Base-by-base conservation (phyloP, 139 green algal species). In the Picochlorum sp. region DNA sequence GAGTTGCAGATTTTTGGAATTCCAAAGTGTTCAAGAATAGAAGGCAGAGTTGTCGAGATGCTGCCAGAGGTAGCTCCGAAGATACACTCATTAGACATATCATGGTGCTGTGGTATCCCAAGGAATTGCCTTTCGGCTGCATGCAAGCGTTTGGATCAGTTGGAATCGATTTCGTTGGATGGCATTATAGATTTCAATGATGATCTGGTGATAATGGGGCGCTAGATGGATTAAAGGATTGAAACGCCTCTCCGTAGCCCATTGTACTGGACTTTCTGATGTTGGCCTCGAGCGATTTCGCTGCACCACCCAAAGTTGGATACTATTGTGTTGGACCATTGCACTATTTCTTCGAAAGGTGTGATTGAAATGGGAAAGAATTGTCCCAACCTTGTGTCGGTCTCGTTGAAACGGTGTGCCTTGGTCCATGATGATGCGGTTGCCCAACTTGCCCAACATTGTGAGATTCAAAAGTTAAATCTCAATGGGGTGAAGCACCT, bases 61-160 rank as follows among this genome's bases (percentile, higher is more conserved):
- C 74, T 88, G 41, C 81, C 83, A 4, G 1, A 14, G 6, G 20
- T 81, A 50, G 38, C 60, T 30, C 81, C 81, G 14, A 11, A 64
- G 7, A 69, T 90, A 26, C 56, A 72, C n/a, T 49, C 56, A 2
- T 55, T 81, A 47, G 70, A 83, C 45, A 21, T 83, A 49, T 26
- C 49, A 1, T 74, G 81, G 47, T 87, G 79, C 74, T 57, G 82
- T 4, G 82, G 84, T 7, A 15, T 87, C 15, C 60, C 56, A 30
- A 61, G 21, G 6, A 57, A 58, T 10, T 34, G 62, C 9, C 71
- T 90, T 52, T 56, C 61, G 2, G 0, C 10, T 20, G 60, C 26
- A 21, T 32, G 41, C 13, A 56, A 20, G 4, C 71, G 61, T 1
- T 57, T 83, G 4, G 60, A 70, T 11, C n/a, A 47, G 9, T 70